phyloP scores from a whole-genome alignment of 176 grass and related monocot genomes.

The Microstegium vimineum region DNA sequence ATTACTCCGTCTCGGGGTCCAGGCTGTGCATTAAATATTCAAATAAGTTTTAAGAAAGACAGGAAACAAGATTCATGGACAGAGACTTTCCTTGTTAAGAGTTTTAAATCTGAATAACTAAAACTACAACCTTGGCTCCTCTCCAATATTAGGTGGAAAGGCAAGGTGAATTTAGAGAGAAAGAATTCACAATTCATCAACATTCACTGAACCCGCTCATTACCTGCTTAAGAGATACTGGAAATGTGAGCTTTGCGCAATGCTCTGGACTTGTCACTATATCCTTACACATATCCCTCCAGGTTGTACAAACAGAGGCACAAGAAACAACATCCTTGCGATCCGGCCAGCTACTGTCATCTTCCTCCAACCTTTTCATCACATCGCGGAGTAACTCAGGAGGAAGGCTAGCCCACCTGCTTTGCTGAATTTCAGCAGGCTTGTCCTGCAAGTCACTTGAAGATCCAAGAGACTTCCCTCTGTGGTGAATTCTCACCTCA shows the following conservation, averaged over 20 bases:
- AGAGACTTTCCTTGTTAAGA: not conserved
- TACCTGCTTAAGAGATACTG: conserved; percentile 92
- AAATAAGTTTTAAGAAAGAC: conserved; percentile 11
- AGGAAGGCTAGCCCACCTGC: conserved; percentile 65
- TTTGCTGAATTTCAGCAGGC: conserved; percentile 26
- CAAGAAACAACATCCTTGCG: conserved; percentile 85
- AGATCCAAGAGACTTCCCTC: conserved; percentile 46
- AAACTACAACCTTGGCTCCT: not conserved
- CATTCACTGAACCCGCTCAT: not conserved
- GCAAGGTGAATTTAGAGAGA: not conserved
- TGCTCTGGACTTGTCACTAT: conserved; percentile 80
- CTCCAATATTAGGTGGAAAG: not conserved
- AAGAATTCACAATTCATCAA: not conserved
- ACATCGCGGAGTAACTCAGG: conserved; percentile 77
- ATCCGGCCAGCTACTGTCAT: conserved; percentile 71
- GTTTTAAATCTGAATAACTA: not conserved
- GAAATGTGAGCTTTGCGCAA: conserved; percentile 84
- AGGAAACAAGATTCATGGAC: not conserved
- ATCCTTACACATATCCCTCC: conserved; percentile 84
- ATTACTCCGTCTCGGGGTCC: conserved; percentile 75
- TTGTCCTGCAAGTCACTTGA: conserved; percentile 34
- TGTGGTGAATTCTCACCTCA: conserved; percentile 57
- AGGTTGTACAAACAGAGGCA: conserved; percentile 69
- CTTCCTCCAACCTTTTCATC: conserved; percentile 66
- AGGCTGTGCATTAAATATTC: conserved; percentile 44